phyloP scores from a whole-genome alignment of 257 asterid genomes.

The Primulina eburnea region DNA sequence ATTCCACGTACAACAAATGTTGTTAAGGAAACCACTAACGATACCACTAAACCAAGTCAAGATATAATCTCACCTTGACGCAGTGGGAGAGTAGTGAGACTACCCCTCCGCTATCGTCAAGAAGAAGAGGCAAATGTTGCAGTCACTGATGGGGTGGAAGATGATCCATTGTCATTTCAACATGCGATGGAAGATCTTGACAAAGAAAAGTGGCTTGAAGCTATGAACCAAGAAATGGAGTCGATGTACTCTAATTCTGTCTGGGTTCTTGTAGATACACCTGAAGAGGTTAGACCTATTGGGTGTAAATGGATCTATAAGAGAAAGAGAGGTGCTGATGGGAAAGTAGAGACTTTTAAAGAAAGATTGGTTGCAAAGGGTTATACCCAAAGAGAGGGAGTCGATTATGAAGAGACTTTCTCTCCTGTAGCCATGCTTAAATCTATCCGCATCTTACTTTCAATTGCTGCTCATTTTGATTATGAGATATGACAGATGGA shows the following conservation, averaged over 20 bases:
- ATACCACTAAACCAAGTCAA: background rate
- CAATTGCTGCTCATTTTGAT: background rate
- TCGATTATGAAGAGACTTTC: background rate
- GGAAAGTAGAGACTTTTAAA: background rate
- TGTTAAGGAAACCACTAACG: background rate
- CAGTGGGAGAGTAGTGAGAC: background rate
- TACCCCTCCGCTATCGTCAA: background rate
- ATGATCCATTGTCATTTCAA: background rate
- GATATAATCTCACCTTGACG: background rate
- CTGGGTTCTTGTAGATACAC: background rate
- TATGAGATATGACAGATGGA: background rate
- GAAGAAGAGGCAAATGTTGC: background rate
- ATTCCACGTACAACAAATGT: background rate
- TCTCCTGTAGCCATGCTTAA: too few relatives aligned
- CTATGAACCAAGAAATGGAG: too few relatives aligned
- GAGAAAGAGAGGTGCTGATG: background rate
- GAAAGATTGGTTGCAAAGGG: background rate
- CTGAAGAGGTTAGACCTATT: background rate
- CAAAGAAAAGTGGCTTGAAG: too few relatives aligned
- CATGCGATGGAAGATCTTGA: too few relatives aligned
- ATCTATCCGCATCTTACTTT: too few relatives aligned
- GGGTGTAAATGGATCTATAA: background rate
- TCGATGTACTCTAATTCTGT: too few relatives aligned
- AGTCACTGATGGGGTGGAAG: background rate
- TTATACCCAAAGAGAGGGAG: background rate